A percentile compares a stretch with the other conserved stretches of the same genome.
Conservation (phyloP, 2,329 filamentous ascomycete species). For the Botrytis fragariae region DNA sequence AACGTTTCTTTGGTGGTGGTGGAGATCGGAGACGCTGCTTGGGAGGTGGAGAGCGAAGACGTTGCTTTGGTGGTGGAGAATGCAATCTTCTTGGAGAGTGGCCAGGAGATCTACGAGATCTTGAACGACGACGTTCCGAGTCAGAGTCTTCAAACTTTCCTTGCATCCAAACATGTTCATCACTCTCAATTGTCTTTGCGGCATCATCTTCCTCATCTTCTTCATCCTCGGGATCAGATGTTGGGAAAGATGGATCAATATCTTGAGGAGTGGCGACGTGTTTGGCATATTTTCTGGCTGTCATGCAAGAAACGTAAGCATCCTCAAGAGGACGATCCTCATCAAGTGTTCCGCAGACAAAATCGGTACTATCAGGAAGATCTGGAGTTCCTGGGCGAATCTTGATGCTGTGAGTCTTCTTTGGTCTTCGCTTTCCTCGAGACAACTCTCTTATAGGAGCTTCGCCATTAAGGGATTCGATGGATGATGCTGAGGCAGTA, state of each 20-base stretch:
- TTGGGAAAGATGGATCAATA: conserved; percentile 95
- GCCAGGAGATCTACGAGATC: conserved; percentile 48
- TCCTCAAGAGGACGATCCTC: conserved; percentile 94
- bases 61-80: conserved; percentile 49
- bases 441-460: conserved; percentile 28
- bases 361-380: conserved; percentile 94
- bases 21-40: conserved; percentile 39
- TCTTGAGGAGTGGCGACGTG: conserved; percentile 87
- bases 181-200: conserved; percentile 59
- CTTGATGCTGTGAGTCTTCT: conserved; percentile 43
- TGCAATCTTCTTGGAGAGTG: conserved; percentile 61
- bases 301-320: conserved; percentile 82
- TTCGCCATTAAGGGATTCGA: conserved; percentile 46
- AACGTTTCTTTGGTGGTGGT: conserved; percentile 41
- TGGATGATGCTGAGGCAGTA: conserved; percentile 60
- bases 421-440: conserved; percentile 23
- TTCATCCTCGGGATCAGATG: conserved; percentile 85
- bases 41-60: conserved; percentile 41
- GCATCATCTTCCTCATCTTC: conserved; percentile 68
- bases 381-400: conserved; percentile 72
- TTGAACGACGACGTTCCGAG: conserved; percentile 53
- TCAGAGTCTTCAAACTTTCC: conserved; percentile 68
- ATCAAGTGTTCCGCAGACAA: conserved; percentile 96
- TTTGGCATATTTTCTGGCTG: conserved; percentile 77
- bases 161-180: conserved; percentile 67